Percentiles rank a stretch among this genome's conserved stretches.
Evolutionary conservation across 2,329 filamentous ascomycete species (phyloP).

Genomic region (Botrytis pseudocinerea): DNA sequence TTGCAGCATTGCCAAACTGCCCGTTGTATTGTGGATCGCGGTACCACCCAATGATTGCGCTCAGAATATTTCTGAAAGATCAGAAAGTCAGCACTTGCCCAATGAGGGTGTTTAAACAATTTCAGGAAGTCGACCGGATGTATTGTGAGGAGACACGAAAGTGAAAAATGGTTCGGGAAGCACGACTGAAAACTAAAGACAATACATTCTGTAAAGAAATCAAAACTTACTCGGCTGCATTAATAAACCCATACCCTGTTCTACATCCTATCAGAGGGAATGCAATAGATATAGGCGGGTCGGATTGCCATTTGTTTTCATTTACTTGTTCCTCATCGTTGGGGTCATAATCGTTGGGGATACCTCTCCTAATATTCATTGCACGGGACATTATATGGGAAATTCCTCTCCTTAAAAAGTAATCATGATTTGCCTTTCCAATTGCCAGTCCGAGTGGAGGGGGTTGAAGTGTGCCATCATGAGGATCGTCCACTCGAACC

Average conservation of each 20-base stretch:
- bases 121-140: no score
- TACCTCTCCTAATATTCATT: background rate
- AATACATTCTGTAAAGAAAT: background rate
- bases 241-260: background rate
- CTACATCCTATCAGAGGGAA: background rate
- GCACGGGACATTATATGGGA: background rate
- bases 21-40: background rate
- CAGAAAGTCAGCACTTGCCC: background rate
- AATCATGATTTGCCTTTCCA: background rate
- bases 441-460: background rate
- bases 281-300: background rate
- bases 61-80: constrained; percentile 1
- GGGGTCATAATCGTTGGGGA: background rate
- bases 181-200: background rate
- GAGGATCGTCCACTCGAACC: background rate
- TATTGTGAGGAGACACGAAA: background rate
- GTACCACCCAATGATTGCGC: background rate
- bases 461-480: background rate
- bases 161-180: no score
- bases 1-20: background rate
- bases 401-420: background rate
- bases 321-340: background rate
- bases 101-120: background rate
- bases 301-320: background rate
- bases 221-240: background rate